Evolutionary conservation across 352 stramenopile species (phyloP).

Genomic region (Pythium rishiriense): DNA sequence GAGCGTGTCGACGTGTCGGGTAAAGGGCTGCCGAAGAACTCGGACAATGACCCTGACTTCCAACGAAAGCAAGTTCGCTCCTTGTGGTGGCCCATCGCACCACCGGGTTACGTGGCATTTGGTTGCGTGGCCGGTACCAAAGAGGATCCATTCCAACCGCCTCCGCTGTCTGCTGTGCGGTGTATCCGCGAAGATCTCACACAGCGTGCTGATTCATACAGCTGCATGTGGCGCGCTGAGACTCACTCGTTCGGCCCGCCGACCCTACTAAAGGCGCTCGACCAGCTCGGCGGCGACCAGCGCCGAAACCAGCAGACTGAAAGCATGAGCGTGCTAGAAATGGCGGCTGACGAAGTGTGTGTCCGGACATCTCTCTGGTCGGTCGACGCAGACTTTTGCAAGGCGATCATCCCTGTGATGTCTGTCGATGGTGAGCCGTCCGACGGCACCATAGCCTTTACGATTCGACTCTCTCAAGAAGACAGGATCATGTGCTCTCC

Average conservation of each 20-base stretch:
- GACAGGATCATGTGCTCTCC: constrained; percentile 73
- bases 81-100: constrained; percentile 82
- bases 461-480: constrained; percentile 66
- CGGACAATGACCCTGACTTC: constrained; percentile 68
- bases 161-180: constrained; percentile 44
- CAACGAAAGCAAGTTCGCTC: constrained; percentile 84
- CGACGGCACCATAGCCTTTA: constrained; percentile 34
- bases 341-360: constrained; percentile 44
- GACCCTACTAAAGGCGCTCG: constrained; percentile 28
- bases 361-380: constrained; percentile 76
- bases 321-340: constrained; percentile 26
- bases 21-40: constrained; percentile 80
- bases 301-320: constrained; percentile 28
- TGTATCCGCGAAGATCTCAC: constrained; percentile 83
- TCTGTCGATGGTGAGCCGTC: constrained; percentile 40
- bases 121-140: constrained; percentile 81
- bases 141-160: constrained; percentile 75
- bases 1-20: constrained; percentile 82
- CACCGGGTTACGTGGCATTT: constrained; percentile 71
- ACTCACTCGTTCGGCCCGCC: constrained; percentile 33
- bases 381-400: constrained; percentile 59
- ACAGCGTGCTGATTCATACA: constrained; percentile 55
- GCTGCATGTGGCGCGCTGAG: constrained; percentile 64
- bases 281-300: constrained; percentile 20
- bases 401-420: constrained; percentile 61